Evolutionary conservation across 2,329 filamentous ascomycete genomes (phyloP), one percentile per base, ranked within the genome.

Genomic region (Neofusicoccum laricinum): DNA sequence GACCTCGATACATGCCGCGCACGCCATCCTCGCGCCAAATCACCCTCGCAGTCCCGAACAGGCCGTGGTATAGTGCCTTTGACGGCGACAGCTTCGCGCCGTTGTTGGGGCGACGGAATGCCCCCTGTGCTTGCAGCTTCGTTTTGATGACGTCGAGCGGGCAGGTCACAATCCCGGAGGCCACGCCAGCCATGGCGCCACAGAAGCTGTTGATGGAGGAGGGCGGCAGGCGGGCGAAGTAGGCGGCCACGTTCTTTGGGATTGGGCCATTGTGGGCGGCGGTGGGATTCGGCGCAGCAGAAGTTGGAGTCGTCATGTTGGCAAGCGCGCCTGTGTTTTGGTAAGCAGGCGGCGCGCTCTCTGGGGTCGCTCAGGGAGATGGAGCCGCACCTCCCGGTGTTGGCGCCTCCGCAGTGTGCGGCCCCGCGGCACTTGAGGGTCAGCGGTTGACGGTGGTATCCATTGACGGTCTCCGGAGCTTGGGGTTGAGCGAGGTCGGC

Each of bases 141-240:
- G 95, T 99, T 82, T 99, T 99, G 79, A 99, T 98, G 67, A 99
- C 95, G 82, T 99, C 95, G 70, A 99, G 88, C 46, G 95, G 95
- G 76, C 95, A 99, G 61, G 94, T 98, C 68, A 97, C 91, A 64
- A 99, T 86, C 58, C 95, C 95, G 7, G 93, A 97, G 21, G 92
- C 93, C 72, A 98, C 92, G 57, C 95, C 95, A 58, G 93, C 94
- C 65, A 92, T 84, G 55, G 93, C 94, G 64, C 95, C 95, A 48
- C 92, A 90, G 64, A 97, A 83, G 67, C 92, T 92, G 76, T 96
- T 92, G 76, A 98, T 80, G 65, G 82, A 84, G 58, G 80, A 77
- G 65, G 83, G 80, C 34, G 87, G 85, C 58, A 88, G 75, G 41
- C 76, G 78, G 64, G 79, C 75, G 34, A 41, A 40, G 19, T 36